Evolutionary conservation across 768 basidiomycete genomes (phyloP).

Genomic region (Rhodotorula toruloides): DNA sequence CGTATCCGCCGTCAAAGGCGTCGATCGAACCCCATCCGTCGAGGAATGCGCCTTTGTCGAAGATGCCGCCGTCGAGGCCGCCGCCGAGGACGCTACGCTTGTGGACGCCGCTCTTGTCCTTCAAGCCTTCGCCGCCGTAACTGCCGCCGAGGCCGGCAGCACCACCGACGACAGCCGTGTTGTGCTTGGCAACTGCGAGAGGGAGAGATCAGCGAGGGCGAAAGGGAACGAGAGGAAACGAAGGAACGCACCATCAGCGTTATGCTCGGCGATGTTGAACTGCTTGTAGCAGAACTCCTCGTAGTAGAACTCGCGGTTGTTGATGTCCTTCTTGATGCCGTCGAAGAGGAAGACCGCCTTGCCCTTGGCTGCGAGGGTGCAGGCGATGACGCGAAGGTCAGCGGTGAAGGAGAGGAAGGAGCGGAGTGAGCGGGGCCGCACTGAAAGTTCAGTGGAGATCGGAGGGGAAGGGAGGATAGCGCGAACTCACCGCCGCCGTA

Average conservation of each 20-base stretch:
- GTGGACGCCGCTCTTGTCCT: background rate
- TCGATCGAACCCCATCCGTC: no score
- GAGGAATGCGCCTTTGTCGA: background rate
- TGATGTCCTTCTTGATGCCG: background rate
- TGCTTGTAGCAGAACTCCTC: constrained; percentile 19
- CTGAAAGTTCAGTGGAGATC: no score
- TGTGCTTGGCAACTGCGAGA: background rate
- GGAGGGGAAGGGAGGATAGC: no score
- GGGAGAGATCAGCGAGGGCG: background rate
- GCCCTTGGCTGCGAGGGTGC: background rate
- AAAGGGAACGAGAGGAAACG: background rate
- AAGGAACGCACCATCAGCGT: background rate
- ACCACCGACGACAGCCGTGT: background rate
- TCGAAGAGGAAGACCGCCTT: constrained; percentile 2
- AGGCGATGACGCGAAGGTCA: no score
- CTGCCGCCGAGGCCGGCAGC: background rate
- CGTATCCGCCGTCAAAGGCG: no score
- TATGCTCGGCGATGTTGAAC: background rate
- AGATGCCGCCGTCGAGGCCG: background rate
- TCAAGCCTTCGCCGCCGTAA: background rate
- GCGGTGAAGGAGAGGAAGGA: no score
- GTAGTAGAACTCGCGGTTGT: constrained; percentile 10
- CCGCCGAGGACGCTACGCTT: background rate
- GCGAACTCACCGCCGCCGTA: no score
- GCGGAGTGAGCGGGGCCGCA: no score